Evolutionary conservation across 495 filamentous ascomycete species (phyloP).

Genomic region (Penicillium coffeae): DNA sequence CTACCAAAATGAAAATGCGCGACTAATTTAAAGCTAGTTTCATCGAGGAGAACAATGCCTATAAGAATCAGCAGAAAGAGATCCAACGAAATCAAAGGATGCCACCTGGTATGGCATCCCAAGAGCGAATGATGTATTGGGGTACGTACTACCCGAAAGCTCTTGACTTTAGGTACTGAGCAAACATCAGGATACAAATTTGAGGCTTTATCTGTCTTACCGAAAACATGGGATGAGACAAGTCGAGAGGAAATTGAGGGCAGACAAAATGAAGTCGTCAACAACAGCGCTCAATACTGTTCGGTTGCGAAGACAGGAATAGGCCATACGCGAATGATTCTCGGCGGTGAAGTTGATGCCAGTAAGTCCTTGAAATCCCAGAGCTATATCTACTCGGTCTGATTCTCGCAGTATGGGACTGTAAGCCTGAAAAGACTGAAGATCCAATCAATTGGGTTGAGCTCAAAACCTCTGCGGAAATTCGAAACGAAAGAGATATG

Average conservation of each 20-base stretch:
- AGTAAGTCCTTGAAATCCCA: conserved; percentile 45
- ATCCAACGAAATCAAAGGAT: conserved; percentile 49
- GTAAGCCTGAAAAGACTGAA: conserved; percentile 60
- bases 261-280: conserved; percentile 66
- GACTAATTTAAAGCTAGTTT: conserved; percentile 53
- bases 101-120: conserved; percentile 53
- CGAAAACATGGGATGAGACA: conserved; percentile 65
- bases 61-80: conserved; percentile 55
- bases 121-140: conserved; percentile 65
- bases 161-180: neutral
- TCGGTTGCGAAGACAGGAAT: conserved; percentile 86
- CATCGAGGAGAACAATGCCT: conserved; percentile 83
- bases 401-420: conserved; percentile 66
- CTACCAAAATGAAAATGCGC: neutral
- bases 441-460: conserved; percentile 86
- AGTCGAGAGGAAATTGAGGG: conserved; percentile 72
- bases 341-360: conserved; percentile 96
- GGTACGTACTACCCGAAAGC: conserved; percentile 29
- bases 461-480: conserved; percentile 82
- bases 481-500: conserved; percentile 58
- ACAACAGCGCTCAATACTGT: conserved; percentile 90
- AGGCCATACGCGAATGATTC: conserved; percentile 62
- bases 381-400: neutral
- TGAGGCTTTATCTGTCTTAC: conserved; percentile 75
- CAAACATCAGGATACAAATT: conserved; percentile 81